Base-by-base conservation (phyloP, 768 basidiomycete species). In the Termitomyces titanicus region DNA sequence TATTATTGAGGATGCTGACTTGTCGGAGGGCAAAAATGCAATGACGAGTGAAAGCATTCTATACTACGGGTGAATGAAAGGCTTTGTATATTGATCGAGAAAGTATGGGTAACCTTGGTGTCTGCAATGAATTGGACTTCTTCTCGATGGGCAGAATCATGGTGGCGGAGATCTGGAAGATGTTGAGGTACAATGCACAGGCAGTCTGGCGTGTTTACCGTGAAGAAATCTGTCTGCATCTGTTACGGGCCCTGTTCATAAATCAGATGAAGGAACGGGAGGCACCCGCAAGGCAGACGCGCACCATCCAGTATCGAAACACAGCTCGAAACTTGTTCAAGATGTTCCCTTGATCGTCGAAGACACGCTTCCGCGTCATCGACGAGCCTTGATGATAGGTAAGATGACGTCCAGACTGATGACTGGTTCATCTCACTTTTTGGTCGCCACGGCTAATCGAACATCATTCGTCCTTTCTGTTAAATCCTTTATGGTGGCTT, bases 1-100 rank as follows among this genome's bases (percentile, higher is more conserved):
- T 86, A 56, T 85, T 85, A 70, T 98, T 97, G 33, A 97, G 75
- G 13, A 74, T 66, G 57, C 92, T 89, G 58, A 97, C 89, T 53
- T 81, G 83, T 37, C 88, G 86, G 6, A 98, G 77, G 15, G 80
- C 75, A 10, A 75, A 68, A 24, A 97, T 71, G 60, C 78, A 83
- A 64, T 85, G 83, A 47, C 80, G 80, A 2, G 88, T 91, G 63
- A 84, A 88, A 5, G 79, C 72, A 62, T 92, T 92, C 88, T 93
- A 57, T 56, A 55, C 64, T 67, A 58, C 25, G 50, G 51, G 60
- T 71, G 47, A 72, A 65, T 58, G 58, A 63, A 56, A 44, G 33
- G 47, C 46, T 48, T 57, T 17, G 40, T n/a, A 15, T 43, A 27
- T 24, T 35, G 5, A 20, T 43, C 8, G 1, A 45, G 49, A 33